Evolutionary conservation across 345 rosid species (phyloP).

Genomic region (Populus euphratica): DNA sequence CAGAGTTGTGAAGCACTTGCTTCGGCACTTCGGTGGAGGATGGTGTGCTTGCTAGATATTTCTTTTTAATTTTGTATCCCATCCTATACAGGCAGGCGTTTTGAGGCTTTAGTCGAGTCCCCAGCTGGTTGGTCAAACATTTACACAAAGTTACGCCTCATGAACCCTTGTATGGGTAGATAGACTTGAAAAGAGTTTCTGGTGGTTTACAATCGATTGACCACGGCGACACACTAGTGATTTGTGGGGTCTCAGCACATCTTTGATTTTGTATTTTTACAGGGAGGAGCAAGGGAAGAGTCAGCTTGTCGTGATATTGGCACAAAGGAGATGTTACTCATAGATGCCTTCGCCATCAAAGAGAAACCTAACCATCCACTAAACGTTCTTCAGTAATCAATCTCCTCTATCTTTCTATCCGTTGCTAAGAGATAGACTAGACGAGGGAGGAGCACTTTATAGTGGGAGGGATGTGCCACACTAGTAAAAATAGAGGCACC

Average conservation of each 20-base stretch:
- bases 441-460: slow-evolving; percentile 11
- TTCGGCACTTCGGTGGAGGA: slow-evolving; percentile 2
- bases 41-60: slow-evolving; percentile 17
- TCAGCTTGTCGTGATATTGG: slow-evolving; percentile 22
- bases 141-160: background rate
- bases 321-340: slow-evolving; percentile 5
- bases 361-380: slow-evolving; percentile 16
- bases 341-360: slow-evolving; percentile 16
- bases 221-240: background rate
- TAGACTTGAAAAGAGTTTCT: slow-evolving; percentile 6
- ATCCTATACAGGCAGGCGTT: background rate
- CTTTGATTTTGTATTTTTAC: background rate
- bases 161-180: slow-evolving; percentile 1
- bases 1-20: slow-evolving; percentile 18
- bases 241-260: slow-evolving; percentile 13
- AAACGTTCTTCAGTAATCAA: background rate
- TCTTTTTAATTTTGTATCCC: background rate
- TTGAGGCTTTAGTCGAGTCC: background rate
- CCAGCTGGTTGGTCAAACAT: slow-evolving; percentile 18
- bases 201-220: background rate
- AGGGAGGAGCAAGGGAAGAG: background rate
- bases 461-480: slow-evolving; percentile 22
- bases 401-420: background rate
- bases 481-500: slow-evolving; percentile 13
- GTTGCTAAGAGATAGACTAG: background rate